Base-by-base conservation (phyloP, 768 basidiomycete species). In the Amyloporia xantha region DNA sequence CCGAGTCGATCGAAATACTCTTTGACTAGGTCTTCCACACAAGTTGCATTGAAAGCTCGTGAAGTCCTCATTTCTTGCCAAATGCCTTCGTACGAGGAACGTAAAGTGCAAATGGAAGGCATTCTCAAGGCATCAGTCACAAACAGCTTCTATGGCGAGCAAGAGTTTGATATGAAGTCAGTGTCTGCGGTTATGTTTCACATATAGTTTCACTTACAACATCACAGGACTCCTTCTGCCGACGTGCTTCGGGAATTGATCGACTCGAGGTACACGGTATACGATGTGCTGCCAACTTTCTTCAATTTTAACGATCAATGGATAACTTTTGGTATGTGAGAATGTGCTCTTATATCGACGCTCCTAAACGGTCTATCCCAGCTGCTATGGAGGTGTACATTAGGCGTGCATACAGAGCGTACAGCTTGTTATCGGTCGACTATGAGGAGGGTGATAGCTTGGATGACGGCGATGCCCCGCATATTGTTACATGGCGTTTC, bases 11-110 rank as follows among this genome's bases (percentile, higher is more conserved):
- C n/a, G n/a, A n/a, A n/a, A n/a, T n/a, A n/a, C n/a, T n/a, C n/a
- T n/a, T 28, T 48, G 30, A 13, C 39, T 56, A 90, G 87, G 61
- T 91, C 91, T 5, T 95, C 94, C n/a, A 89, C 82, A 25, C 75
- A 84, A 48, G 94, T 98, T 28, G 79, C 94, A 2, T 69, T 99
- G 54, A 97, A 95, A 68, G 96, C 96, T 36, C 88, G 96, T 40
- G 96, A 99, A 71, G 96, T 96, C 5, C 77, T 98, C 41, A 98
- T 99, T 60, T 77, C 91, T 26, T 91, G 90, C 41, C 91, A 95
- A 65, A 87, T 99, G 80, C 96, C 96, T 4, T 95, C 93, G 12
- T 95, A 91, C 62, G 93, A 97, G 61, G 96, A 98, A 66, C 86
- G 96, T 50, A 73, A 84, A 36, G 72, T 81, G 23, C 96, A 99